Evolutionary conservation across 306 rosid species (phyloP), one percentile per base, ranked within the genome.

Genomic region (Chamaecrista fasciculata): DNA sequence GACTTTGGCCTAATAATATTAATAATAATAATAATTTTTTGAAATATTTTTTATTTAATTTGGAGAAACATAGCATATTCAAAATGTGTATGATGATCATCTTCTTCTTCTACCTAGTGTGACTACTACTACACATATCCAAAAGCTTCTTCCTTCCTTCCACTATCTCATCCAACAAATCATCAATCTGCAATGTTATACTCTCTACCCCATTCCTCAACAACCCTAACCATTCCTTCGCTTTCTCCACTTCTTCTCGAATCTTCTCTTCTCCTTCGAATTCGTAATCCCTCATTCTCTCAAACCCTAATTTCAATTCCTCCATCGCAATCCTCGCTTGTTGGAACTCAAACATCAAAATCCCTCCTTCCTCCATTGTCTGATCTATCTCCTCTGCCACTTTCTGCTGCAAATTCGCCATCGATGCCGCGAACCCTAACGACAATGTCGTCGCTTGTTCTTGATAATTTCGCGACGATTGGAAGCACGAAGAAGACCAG

Each of bases 141-240:
- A 87, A 83, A 85, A 91, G 95, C 78, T 84, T 87, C 83, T 91
- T 86, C 78, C 97, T 91, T 62, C 95, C 91, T 43, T 91, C 95
- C 31, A 82, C 97, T 62, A 91, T 91, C 73, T 91, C 97, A 81
- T 91, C 97, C 62, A 91, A 87, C 80, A 91, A 87, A 84, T 91
- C 97, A 86, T 91, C 97, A 73, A 91, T 90, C 67, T 87, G 92
- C 4, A 86, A 88, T 43, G 84, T 55, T 43, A 91, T 79, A 16
- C 69, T 72, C 40, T 91, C 97, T 3, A 86, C 83, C 76, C 96
- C 90, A 80, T 81, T 76, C 75, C 88, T 84, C 79, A 91, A 81
- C 69, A 83, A 46, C 48, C 88, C 97, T 70, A 84, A 77, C 53
- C 88, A 87, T 59, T 12, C 65, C 83, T 76, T 91, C 42, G 84